Evolutionary conservation across 2,329 filamentous ascomycete species (phyloP).

Genomic region (Apiospora pterosperma): DNA sequence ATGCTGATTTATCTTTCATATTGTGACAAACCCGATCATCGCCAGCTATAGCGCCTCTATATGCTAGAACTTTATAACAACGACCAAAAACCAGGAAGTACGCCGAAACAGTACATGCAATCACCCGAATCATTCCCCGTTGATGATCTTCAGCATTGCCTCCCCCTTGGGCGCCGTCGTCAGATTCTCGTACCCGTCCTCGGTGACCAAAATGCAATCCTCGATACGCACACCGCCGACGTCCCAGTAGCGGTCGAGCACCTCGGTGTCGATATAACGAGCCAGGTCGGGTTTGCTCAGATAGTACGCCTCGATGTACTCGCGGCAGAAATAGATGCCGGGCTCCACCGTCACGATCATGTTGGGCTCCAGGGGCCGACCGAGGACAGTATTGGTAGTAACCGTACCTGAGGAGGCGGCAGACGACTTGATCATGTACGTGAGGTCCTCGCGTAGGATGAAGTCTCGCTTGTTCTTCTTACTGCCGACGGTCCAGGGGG

Average conservation of each 20-base stretch:
- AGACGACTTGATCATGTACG: neutral
- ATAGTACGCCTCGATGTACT: constrained; percentile 69
- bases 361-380: constrained; percentile 48
- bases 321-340: constrained; percentile 72
- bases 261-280: constrained; percentile 61
- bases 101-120: neutral
- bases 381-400: constrained; percentile 17
- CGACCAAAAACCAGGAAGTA: neutral
- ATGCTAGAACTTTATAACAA: neutral
- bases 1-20: neutral
- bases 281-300: constrained; percentile 55
- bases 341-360: constrained; percentile 81
- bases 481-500: neutral
- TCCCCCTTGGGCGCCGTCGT: constrained; percentile 75
- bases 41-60: neutral
- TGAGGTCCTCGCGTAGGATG: neutral
- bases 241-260: constrained; percentile 66
- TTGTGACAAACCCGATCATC: neutral
- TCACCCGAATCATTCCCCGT: neutral
- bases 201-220: constrained; percentile 80
- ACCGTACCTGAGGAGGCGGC: constrained; percentile 10
- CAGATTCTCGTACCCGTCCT: constrained; percentile 77
- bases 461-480: neutral
- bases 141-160: constrained; percentile 59
- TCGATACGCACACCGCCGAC: constrained; percentile 93